Evolutionary conservation across 768 basidiomycete species (phyloP).

Genomic region (Phaeotremella skinneri): DNA sequence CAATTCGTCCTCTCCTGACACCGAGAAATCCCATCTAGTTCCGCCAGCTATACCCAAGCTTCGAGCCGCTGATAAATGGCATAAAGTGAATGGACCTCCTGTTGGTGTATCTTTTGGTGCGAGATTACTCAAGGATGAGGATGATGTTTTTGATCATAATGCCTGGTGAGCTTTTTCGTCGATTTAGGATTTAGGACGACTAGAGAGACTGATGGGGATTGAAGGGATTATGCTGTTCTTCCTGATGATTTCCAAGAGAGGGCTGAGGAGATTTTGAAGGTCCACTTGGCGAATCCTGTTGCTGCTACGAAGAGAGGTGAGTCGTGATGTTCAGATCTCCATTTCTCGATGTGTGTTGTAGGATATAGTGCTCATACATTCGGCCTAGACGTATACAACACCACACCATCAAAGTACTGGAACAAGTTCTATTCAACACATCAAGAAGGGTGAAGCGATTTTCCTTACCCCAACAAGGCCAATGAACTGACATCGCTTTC

Average conservation of each 20-base stretch:
- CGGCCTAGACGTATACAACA: slow-evolving; percentile 51
- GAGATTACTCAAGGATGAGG: slow-evolving; percentile 36
- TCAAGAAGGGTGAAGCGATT: slow-evolving; percentile 58
- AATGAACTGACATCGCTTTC: slow-evolving; percentile 18
- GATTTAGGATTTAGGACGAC: slow-evolving; percentile 14
- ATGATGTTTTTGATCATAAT: slow-evolving; percentile 48
- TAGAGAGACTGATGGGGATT: neutral
- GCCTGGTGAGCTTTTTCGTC: slow-evolving; percentile 66
- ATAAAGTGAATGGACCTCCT: slow-evolving; percentile 42
- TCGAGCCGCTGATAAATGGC: slow-evolving; percentile 42
- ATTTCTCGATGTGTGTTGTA: too few species aligned
- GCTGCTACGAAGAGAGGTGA: slow-evolving; percentile 66
- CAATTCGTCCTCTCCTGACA: too few species aligned
- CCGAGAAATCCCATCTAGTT: too few species aligned
- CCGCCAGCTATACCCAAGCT: slow-evolving; percentile 14
- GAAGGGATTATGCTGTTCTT: slow-evolving; percentile 52
- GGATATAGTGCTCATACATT: too few species aligned
- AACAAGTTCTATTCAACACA: slow-evolving; percentile 90
- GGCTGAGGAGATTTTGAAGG: slow-evolving; percentile 67
- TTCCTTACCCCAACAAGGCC: slow-evolving; percentile 68
- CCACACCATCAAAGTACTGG: slow-evolving; percentile 58
- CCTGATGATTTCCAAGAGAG: slow-evolving; percentile 69
- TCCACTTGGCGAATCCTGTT: slow-evolving; percentile 72
- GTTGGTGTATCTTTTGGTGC: slow-evolving; percentile 46
- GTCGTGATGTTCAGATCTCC: too few species aligned